A percentile compares a stretch with the other conserved stretches of the same genome.
These are phyloP conservation scores for Pontederia crassipes DNA, from an alignment of 176 grass and related monocot species.

Conservation along the genomic window DNA sequence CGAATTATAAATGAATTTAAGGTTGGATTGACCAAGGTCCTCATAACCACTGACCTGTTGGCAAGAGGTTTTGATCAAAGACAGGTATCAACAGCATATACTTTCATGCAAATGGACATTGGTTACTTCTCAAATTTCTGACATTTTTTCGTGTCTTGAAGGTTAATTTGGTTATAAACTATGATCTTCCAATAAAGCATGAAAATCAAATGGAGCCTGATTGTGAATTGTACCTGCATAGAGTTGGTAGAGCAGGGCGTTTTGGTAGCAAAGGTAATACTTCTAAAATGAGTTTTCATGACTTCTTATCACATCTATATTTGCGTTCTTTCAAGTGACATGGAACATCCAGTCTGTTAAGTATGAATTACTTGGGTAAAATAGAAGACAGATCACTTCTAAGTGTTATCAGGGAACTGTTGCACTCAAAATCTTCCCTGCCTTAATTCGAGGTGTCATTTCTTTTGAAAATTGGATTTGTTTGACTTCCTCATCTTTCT, in stretches of 20 bases:
- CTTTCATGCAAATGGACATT: not conserved
- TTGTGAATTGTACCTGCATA: conserved; percentile 92
- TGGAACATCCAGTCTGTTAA: too few relatives aligned
- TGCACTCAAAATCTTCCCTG: too few relatives aligned
- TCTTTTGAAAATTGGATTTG: too few relatives aligned
- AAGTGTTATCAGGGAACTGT: too few relatives aligned
- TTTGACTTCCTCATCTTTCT: too few relatives aligned
- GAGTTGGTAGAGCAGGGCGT: conserved; percentile 88
- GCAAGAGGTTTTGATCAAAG: conserved; percentile 93
- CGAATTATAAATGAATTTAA: conserved; percentile 92
- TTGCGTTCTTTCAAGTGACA: too few relatives aligned
- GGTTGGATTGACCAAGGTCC: conserved; percentile 76
- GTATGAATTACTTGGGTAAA: too few relatives aligned
- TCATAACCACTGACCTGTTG: conserved; percentile 85
- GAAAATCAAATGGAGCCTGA: conserved; percentile 53
- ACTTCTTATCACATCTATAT: too few relatives aligned
- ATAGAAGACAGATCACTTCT: too few relatives aligned
- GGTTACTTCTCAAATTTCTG: not conserved
- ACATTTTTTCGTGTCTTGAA: conserved; percentile 16
- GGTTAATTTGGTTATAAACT: conserved; percentile 98
- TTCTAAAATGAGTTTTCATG: too few relatives aligned
- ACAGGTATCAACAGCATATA: conserved; percentile 47
- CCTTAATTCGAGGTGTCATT: too few relatives aligned
- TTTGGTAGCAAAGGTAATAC: conserved; percentile 86
- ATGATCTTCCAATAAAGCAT: conserved; percentile 75